These are phyloP conservation scores for Allium fistulosum DNA, from an alignment of 106 monocot species.

Conservation along the genomic window DNA sequence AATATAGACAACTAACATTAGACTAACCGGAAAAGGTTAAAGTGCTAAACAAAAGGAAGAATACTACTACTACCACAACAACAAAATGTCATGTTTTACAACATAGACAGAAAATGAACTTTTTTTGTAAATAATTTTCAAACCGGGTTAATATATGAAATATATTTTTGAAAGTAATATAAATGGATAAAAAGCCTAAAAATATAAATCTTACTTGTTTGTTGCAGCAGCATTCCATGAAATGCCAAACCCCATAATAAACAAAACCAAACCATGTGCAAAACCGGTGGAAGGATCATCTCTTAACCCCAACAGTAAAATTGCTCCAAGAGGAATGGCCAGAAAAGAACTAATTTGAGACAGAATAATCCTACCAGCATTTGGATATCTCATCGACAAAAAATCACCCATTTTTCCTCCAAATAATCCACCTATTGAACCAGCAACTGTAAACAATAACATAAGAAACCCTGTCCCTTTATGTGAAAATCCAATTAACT, in stretches of 20 bases:
- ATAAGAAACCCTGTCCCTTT: slow-evolving; percentile 47
- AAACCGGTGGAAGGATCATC: slow-evolving; percentile 52
- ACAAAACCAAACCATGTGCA: slow-evolving; percentile 45
- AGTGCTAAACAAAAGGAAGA: too few species aligned
- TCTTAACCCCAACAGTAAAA: slow-evolving; percentile 63
- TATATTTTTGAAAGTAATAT: too few species aligned
- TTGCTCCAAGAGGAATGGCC: slow-evolving; percentile 68
- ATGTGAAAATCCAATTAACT: slow-evolving; percentile 90
- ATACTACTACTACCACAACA: too few species aligned
- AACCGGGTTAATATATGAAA: too few species aligned
- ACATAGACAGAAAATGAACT: too few species aligned
- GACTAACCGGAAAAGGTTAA: too few species aligned
- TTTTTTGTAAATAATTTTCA: too few species aligned
- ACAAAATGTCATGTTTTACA: too few species aligned
- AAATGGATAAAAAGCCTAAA: neutral
- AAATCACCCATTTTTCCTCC: slow-evolving; percentile 86
- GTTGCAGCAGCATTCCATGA: slow-evolving; percentile 93
- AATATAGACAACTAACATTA: too few species aligned
- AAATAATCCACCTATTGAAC: slow-evolving; percentile 58
- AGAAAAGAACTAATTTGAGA: slow-evolving; percentile 87
- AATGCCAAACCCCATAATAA: slow-evolving; percentile 80
- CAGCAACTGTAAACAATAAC: slow-evolving; percentile 46
- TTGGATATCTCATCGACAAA: slow-evolving; percentile 48
- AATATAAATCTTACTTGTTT: slow-evolving; percentile 57
- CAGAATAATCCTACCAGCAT: slow-evolving; percentile 79